phyloP scores from a whole-genome alignment of 139 green algal species.

The Closterium sp. region DNA sequence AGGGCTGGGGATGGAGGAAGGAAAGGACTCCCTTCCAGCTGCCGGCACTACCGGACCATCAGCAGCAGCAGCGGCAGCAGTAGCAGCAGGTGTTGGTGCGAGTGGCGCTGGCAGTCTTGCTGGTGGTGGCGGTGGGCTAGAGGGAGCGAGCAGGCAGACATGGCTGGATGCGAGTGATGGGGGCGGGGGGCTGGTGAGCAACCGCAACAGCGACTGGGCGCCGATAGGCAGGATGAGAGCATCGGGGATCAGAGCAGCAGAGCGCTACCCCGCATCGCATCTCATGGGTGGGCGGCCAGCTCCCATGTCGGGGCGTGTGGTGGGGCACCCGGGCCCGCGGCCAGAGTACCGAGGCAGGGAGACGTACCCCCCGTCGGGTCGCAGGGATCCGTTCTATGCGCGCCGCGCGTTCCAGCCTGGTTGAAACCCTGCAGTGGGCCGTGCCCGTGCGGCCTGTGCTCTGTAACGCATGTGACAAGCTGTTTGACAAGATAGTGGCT shows the following conservation, averaged over 20 bases:
- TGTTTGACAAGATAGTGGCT: too few relatives aligned
- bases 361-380: background rate
- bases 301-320: background rate
- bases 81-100: background rate
- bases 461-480: background rate
- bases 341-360: background rate
- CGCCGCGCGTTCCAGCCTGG: background rate
- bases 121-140: background rate
- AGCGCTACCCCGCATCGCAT: background rate
- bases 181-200: background rate
- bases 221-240: background rate
- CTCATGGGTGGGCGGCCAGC: background rate
- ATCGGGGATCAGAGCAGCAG: background rate
- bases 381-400: background rate
- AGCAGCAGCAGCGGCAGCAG: background rate
- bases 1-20: background rate
- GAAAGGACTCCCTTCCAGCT: background rate
- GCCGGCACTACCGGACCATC: background rate
- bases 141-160: background rate
- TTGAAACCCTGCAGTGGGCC: background rate
- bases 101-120: background rate
- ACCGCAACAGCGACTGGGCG: background rate
- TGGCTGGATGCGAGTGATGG: background rate
- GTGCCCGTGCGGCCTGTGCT: background rate
- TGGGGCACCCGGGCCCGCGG: background rate